phyloP scores from a whole-genome alignment of 495 filamentous ascomycete genomes.

The Podospora sp. region DNA sequence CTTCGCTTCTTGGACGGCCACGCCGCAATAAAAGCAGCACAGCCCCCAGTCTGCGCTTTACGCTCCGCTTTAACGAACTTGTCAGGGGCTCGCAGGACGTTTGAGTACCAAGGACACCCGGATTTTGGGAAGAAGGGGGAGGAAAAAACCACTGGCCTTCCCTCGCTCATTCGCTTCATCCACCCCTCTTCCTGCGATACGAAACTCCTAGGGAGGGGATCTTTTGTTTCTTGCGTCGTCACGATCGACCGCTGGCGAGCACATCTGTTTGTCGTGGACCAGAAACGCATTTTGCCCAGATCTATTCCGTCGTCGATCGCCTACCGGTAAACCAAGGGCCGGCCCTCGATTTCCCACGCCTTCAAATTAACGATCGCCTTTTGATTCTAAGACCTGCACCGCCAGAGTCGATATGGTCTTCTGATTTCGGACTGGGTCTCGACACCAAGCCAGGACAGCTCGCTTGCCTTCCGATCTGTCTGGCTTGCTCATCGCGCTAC shows the following conservation, averaged over 20 bases:
- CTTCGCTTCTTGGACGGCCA: not conserved
- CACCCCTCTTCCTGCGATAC: conserved; percentile 39
- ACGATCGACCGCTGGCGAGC: conserved; percentile 29
- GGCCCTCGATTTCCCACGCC: conserved; percentile 32
- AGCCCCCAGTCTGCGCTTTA: not conserved
- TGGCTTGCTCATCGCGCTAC: conserved; percentile 4
- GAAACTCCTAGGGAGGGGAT: conserved; percentile 27
- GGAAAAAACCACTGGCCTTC: conserved; percentile 14
- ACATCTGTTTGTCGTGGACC: conserved; percentile 24
- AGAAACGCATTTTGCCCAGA: conserved; percentile 28
- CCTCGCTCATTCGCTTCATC: conserved; percentile 25
- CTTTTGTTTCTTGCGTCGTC: conserved; percentile 31
- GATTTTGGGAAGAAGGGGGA: conserved; percentile 21
- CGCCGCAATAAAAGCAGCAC: not conserved
- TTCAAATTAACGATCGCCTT: not conserved
- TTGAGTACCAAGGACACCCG: conserved; percentile 19
- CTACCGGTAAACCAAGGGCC: conserved; percentile 28
- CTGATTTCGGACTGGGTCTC: conserved; percentile 24
- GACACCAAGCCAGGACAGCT: conserved; percentile 9
- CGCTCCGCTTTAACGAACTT: conserved; percentile 12
- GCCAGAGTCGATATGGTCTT: conserved; percentile 30
- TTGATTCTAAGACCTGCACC: not conserved
- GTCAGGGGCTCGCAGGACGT: conserved; percentile 30
- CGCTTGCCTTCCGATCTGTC: not conserved
- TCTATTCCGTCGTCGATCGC: conserved; percentile 40